Percentiles rank a stretch among this genome's conserved stretches.
Conservation (phyloP, 1,284 basidiomycete genomes). For the Rhodotorula sp. region DNA sequence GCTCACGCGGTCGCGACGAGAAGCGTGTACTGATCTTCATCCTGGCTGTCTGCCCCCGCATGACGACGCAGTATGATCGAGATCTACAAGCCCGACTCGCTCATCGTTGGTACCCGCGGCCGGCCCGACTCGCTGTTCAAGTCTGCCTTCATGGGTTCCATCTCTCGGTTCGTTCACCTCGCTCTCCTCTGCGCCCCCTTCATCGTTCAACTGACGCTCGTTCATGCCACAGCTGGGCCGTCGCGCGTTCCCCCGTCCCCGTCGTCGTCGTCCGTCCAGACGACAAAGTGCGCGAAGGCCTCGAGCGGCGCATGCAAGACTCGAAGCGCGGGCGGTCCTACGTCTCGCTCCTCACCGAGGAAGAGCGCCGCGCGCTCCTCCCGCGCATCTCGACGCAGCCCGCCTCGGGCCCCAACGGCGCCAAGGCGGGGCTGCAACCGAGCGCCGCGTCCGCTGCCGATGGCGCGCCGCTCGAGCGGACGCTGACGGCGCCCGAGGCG, state of each 20-base stretch:
- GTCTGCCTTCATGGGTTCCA: constrained; percentile 53
- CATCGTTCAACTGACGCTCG: background rate
- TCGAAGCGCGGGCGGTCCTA: constrained; percentile 32
- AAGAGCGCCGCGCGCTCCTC: background rate
- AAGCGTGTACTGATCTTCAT: background rate
- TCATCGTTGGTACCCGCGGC: constrained; percentile 90
- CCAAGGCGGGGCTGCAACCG: too few species aligned
- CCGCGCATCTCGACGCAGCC: background rate
- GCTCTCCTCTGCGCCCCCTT: background rate
- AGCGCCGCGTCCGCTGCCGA: background rate
- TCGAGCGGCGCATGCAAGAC: constrained; percentile 37
- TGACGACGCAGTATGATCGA: constrained; percentile 71
- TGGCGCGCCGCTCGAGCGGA: constrained; percentile 26
- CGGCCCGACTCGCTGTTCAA: constrained; percentile 53
- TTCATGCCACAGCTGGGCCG: constrained; percentile 60
- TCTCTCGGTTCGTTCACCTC: constrained; percentile 45
- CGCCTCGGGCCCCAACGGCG: background rate
- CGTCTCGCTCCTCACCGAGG: constrained; percentile 32
- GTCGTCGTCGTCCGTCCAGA: constrained; percentile 74
- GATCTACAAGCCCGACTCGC: constrained; percentile 89
- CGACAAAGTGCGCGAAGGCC: constrained; percentile 42
- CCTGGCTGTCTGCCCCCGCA: too few species aligned
- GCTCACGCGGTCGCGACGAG: background rate
- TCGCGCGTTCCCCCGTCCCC: constrained; percentile 85
- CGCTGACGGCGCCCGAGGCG: constrained; percentile 24